Evolutionary conservation across 331 rosid genomes (phyloP).

Genomic region (Malus hybrid): DNA sequence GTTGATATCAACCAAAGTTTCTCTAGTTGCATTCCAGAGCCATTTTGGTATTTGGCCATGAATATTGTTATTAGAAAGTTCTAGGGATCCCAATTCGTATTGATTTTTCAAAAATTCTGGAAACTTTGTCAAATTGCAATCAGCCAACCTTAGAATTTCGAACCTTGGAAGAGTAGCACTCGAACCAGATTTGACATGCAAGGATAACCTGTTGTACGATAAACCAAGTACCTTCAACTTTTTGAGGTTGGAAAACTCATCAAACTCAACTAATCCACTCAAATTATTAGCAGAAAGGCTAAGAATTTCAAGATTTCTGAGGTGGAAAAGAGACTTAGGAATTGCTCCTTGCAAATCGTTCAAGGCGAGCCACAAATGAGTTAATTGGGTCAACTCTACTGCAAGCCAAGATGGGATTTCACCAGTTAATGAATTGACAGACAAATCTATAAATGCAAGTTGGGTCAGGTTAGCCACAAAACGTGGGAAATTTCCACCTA

Average conservation of each 20-base stretch:
- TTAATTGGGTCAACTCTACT: not conserved
- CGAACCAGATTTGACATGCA: not conserved
- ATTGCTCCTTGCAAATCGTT: not conserved
- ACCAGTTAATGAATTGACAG: not conserved
- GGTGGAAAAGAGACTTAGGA: not conserved
- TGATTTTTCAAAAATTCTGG: no score
- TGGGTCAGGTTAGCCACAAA: slow-evolving; percentile 1
- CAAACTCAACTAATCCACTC: no score
- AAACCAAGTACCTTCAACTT: no score
- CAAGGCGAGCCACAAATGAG: accelerated
- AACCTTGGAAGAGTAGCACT: not conserved
- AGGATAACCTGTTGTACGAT: slow-evolving; percentile 6
- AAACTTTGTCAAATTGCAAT: not conserved
- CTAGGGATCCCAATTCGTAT: no score
- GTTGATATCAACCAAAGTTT: no score
- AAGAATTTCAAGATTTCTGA: not conserved
- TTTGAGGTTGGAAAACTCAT: no score
- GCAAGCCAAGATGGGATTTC: not conserved
- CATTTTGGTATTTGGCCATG: no score
- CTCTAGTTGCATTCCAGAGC: no score
- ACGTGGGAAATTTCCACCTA: not conserved
- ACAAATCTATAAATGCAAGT: not conserved
- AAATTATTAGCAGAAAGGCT: not conserved
- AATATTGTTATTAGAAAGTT: no score
- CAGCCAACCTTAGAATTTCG: not conserved